These are phyloP conservation scores for Collybiopsis luxurians DNA, from an alignment of 768 basidiomycete species.

Conservation along the genomic window DNA sequence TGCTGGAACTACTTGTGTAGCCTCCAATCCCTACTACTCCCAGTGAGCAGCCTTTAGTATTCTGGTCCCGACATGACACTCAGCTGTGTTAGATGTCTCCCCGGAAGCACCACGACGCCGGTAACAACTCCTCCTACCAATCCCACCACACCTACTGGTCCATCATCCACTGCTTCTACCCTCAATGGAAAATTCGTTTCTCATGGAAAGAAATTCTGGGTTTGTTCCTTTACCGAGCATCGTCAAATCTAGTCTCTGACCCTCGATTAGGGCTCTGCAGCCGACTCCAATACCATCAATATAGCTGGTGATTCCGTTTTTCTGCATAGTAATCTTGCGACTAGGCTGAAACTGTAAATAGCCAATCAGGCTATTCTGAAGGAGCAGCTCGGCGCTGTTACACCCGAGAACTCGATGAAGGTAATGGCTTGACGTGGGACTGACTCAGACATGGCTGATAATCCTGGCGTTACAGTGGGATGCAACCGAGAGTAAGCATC, in stretches of 20 bases:
- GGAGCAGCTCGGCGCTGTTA: constrained; percentile 39
- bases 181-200: constrained; percentile 27
- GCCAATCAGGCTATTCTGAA: constrained; percentile 32
- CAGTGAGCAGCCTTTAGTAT: constrained; percentile 18
- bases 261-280: constrained; percentile 17
- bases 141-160: constrained; percentile 6
- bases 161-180: constrained; percentile 15
- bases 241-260: background rate
- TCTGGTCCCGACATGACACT: background rate
- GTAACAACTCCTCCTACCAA: constrained; percentile 9
- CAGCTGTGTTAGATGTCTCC: constrained; percentile 10
- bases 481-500: constrained; percentile 33
- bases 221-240: constrained; percentile 7
- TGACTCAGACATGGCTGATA: background rate
- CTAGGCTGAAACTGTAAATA: constrained; percentile 11
- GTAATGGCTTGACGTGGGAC: constrained; percentile 11
- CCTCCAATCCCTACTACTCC: constrained; percentile 28
- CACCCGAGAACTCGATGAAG: constrained; percentile 46
- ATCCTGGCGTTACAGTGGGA: constrained; percentile 27
- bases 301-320: constrained; percentile 23
- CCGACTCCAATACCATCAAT: constrained; percentile 26
- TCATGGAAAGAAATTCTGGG: constrained; percentile 35
- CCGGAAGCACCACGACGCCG: constrained; percentile 3
- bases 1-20: constrained; percentile 24
- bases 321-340: constrained; percentile 7